Evolutionary conservation across 1,284 basidiomycete genomes (phyloP).

Genomic region (Erythrobasidium hasegawianum): DNA sequence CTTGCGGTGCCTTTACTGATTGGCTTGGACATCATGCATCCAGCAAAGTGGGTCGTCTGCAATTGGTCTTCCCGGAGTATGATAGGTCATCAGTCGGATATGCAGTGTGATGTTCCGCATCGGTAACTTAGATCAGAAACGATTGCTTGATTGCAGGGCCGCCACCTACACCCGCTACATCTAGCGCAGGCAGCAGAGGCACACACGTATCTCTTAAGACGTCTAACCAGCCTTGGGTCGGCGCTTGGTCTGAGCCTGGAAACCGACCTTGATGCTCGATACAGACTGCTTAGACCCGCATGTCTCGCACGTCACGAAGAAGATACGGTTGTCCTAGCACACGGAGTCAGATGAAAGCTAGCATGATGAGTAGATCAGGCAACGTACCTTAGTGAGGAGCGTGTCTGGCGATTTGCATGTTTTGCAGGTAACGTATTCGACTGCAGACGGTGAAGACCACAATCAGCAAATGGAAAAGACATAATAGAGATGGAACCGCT

Average conservation of each 20-base stretch:
- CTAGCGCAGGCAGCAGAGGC: too few species aligned
- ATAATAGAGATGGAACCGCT: conserved; percentile 47
- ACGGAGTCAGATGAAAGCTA: conserved; percentile 44
- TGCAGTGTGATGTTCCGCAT: too few species aligned
- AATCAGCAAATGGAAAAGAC: background rate
- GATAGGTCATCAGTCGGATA: too few species aligned
- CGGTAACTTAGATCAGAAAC: too few species aligned
- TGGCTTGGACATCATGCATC: too few species aligned
- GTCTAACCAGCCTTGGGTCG: conserved; percentile 43
- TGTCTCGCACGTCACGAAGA: conserved; percentile 95
- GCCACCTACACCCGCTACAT: too few species aligned
- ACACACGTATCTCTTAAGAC: too few species aligned
- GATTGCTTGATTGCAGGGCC: too few species aligned
- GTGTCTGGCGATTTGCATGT: conserved; percentile 99
- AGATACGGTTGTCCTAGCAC: conserved; percentile 94
- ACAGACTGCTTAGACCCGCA: conserved; percentile 65
- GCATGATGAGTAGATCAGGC: too few species aligned
- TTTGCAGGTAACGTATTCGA: conserved; percentile 99
- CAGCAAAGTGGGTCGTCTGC: too few species aligned
- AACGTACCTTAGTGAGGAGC: conserved; percentile 57
- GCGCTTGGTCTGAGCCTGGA: conserved; percentile 89
- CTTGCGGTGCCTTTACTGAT: too few species aligned
- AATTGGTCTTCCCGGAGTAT: too few species aligned
- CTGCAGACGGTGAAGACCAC: conserved; percentile 55
- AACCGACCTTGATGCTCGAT: conserved; percentile 95